Evolutionary conservation across 305 asterid species (phyloP), one percentile per base, ranked within the genome.

Genomic region (Solanum hybrid): DNA sequence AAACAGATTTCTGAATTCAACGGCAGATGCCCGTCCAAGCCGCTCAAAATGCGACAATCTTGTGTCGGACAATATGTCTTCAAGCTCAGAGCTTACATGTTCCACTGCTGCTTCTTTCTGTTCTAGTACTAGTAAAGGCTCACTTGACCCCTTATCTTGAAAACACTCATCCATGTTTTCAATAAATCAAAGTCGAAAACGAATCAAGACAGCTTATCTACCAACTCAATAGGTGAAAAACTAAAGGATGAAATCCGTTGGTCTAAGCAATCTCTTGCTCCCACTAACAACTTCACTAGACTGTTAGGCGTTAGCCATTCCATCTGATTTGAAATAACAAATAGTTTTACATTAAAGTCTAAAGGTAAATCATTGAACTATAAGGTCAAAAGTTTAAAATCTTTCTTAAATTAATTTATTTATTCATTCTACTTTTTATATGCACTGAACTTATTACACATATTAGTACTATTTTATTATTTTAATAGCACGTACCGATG

Each of bases 1-100:
- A 56, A 90, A 90, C 6, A 92, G 87, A 29, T 79, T 90, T 34
- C 84, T 88, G 1, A 90, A 82, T 85, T 92, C 93, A 3, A 90
- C 32, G 15, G 60, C 60, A 9, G 88, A 38, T 35, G 92, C 93
- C 22, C 22, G 19, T 15, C 19, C 66, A 22, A 92, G 88, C 64
- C 90, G 87, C 37, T 45, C 22, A 27, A 69, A 66, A 40, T 76
- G 10, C 37, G 91, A 78, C 19, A 85, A 71, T 22, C 87, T 82
- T 19, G 88, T 32, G 66, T 92, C 91, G 0, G 89, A 90, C 1
- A 92, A 88, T 14, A 82, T 40, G 12, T 89, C 84, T 78, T 92
- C 93, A 2, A 91, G 93, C 87, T 89, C 91, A 2, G 88, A 76
- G 76, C 90, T 87, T 64, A 88, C 72, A 32, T 56, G 31, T 45